Base-by-base conservation (phyloP, 352 stramenopile species). In the Phytopythium mirpurense region DNA sequence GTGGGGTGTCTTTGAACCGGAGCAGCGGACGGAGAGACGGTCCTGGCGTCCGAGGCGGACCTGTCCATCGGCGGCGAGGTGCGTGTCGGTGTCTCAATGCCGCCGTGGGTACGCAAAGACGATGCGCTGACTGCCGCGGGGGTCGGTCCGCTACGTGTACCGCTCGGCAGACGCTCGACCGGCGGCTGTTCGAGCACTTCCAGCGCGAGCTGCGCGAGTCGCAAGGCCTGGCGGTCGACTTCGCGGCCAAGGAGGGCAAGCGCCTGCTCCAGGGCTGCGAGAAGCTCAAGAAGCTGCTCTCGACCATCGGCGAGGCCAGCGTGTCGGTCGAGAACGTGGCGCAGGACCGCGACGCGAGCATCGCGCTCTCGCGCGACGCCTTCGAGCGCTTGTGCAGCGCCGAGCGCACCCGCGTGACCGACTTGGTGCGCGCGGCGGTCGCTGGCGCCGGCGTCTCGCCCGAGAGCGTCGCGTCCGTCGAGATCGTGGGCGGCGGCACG, bases 401-500 rank as follows among this genome's bases (percentile, higher is more conserved):
- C 36, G 77, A 91, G 43, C 67, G 72, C 32, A 43, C 66, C 24
- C 67, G 68, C 37, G 44, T 96, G 29, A 74, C 80, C 15, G 51
- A 68, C 21, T 62, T 97, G 53, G 31, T 93, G 18, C 59, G 62
- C 15, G 60, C 57, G 31, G 67, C 80, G 18, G 55, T 96, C 15
- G 67, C 74, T 0, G 59, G 77, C 21, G 72, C 83, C 0, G 61
- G 75, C 19, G 60, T 86, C 15, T 11, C 60, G 8, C 64, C 63
- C 47, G 57, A 61, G 37, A 63, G 74, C 8, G 79, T 86, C 44
- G 63, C 63, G 42, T 96, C 70, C 27, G 74, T 93, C 18, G 83
- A 98, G 65, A 93, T 98, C 56, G 76, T 97, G 3, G 93, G 93
- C 31, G 93, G 93, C 38, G 88, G 86, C 8, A 93, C 84, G 27